A percentile compares a stretch with the other conserved stretches of the same genome.
Conservation (phyloP, 1,284 basidiomycete genomes). For the Leccinum angustisporum region DNA sequence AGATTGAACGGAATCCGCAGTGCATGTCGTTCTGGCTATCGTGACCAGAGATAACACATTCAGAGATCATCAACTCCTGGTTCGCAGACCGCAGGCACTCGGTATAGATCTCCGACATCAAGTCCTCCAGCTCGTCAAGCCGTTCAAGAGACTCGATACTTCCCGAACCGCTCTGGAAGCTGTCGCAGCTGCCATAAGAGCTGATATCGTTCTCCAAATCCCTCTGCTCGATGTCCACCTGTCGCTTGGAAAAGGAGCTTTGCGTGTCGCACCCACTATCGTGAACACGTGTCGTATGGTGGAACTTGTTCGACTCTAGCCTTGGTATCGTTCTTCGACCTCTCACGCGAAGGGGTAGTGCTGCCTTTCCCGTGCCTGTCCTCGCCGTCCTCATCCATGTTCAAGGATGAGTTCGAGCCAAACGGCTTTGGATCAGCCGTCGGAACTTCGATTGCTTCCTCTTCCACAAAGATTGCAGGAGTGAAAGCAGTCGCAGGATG, state of each 20-base stretch:
- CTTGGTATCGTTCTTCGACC: not conserved
- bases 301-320: conserved; percentile 1
- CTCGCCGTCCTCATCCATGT: conserved; percentile 14
- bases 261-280: too few species aligned
- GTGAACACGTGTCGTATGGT: conserved; percentile 19
- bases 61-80: not conserved
- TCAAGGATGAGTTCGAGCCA: conserved; percentile 19
- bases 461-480: conserved; percentile 26
- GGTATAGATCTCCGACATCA: not conserved
- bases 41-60: not conserved
- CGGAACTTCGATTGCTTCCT: conserved; percentile 12
- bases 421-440: conserved; percentile 1
- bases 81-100: not conserved
- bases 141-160: not conserved
- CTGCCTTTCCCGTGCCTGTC: not conserved
- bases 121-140: not conserved
- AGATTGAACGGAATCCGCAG: not conserved
- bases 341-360: not conserved
- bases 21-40: not conserved
- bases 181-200: not conserved
- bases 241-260: not conserved
- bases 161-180: not conserved
- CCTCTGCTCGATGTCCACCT: not conserved
- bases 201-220: not conserved
- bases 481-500: conserved; percentile 19